Conservation (phyloP, 2,329 filamentous ascomycete species). For the Curvularia spicifera region DNA sequence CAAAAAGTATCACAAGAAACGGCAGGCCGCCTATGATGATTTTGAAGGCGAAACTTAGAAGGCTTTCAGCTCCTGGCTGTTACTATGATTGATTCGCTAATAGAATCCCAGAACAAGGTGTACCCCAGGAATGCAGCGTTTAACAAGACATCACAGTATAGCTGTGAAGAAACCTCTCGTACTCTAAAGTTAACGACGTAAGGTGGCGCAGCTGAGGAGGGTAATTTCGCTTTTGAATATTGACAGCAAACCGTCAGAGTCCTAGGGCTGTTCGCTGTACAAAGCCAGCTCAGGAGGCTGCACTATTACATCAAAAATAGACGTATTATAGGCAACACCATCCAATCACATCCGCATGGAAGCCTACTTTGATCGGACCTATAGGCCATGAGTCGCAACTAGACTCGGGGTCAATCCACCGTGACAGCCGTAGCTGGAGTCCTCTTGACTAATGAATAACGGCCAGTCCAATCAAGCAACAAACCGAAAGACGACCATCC, state of each 20-base stretch:
- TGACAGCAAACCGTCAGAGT: neutral
- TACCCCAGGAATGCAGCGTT: neutral
- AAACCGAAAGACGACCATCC: neutral
- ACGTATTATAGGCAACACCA: neutral
- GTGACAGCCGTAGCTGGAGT: neutral
- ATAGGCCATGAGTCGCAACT: neutral
- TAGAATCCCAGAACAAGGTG: neutral
- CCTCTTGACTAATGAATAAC: neutral
- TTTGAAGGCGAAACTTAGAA: too few relatives aligned
- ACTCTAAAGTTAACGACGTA: neutral
- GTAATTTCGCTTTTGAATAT: neutral
- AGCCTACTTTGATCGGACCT: neutral
- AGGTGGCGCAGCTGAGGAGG: neutral
- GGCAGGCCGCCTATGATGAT: too few relatives aligned
- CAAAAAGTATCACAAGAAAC: too few relatives aligned
- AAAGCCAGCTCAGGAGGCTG: neutral
- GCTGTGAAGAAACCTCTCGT: too few relatives aligned
- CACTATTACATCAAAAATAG: neutral
- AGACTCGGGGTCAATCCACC: neutral
- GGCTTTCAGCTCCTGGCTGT: too few relatives aligned
- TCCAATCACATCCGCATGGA: neutral
- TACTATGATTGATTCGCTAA: too few relatives aligned
- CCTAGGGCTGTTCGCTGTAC: neutral
- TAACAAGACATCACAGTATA: neutral
- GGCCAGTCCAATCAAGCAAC: neutral